Percentiles rank a stretch among this genome's conserved stretches.
phyloP scores from a whole-genome alignment of 345 rosid genomes.

The Brassica nigra region DNA sequence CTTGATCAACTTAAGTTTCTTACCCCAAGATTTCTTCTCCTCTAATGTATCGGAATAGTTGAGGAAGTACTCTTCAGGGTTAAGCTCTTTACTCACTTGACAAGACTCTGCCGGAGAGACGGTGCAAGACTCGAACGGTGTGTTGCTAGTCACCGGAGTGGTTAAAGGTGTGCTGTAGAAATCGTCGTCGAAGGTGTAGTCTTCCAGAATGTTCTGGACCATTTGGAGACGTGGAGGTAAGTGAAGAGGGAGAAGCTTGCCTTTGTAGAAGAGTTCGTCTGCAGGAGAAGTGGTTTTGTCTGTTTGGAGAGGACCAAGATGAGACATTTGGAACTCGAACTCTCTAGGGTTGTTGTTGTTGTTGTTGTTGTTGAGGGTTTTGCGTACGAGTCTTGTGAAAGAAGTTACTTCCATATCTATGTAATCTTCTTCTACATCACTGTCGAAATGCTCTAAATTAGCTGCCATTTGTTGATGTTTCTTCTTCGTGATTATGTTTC shows the following conservation, averaged over 20 bases:
- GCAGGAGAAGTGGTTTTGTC: slow-evolving; percentile 73
- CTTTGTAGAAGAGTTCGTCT: slow-evolving; percentile 94
- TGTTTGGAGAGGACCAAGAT: slow-evolving; percentile 45
- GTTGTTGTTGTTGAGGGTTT: slow-evolving; percentile 45
- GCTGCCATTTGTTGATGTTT: slow-evolving; percentile 49
- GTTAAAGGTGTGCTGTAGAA: slow-evolving; percentile 64
- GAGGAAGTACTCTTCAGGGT: slow-evolving; percentile 55
- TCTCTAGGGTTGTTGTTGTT: slow-evolving; percentile 55
- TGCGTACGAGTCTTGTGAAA: slow-evolving; percentile 48
- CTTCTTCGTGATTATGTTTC: slow-evolving; percentile 5
- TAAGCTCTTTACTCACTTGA: slow-evolving; percentile 72
- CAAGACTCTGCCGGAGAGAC: slow-evolving; percentile 77
- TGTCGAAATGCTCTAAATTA: slow-evolving; percentile 45
- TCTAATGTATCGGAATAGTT: slow-evolving; percentile 41
- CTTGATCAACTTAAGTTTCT: slow-evolving; percentile 58
- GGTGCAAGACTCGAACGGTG: slow-evolving; percentile 88
- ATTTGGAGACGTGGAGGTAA: slow-evolving; percentile 72
- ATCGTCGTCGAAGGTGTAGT: slow-evolving; percentile 55
- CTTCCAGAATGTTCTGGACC: slow-evolving; percentile 67
- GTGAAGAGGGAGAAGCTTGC: slow-evolving; percentile 92
- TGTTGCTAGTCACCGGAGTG: slow-evolving; percentile 62
- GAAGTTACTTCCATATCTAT: slow-evolving; percentile 88
- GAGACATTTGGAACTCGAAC: slow-evolving; percentile 90
- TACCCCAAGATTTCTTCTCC: slow-evolving; percentile 70
- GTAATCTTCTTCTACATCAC: slow-evolving; percentile 70